A percentile compares a stretch with the other conserved stretches of the same genome.
Conservation (phyloP, 306 rosid genomes). For the Urtica urens region DNA sequence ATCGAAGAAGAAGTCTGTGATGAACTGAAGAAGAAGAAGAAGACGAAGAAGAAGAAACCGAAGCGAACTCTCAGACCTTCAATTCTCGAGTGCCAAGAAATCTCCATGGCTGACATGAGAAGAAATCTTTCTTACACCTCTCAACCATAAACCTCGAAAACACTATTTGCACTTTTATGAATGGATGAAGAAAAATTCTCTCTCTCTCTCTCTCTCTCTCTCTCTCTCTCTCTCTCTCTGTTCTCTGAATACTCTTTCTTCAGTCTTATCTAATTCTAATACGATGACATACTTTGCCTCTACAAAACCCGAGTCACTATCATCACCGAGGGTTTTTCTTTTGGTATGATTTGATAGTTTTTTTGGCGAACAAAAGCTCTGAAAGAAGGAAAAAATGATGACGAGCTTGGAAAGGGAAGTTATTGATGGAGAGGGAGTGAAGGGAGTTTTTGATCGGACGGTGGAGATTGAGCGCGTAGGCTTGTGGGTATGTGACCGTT, state of each 20-base stretch:
- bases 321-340: constrained; percentile 24
- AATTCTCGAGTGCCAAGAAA: constrained; percentile 29
- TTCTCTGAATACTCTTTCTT: constrained; percentile 1
- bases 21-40: constrained; percentile 34
- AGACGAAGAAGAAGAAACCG: constrained; percentile 50
- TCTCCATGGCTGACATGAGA: constrained; percentile 33
- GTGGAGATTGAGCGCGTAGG: constrained; percentile 11
- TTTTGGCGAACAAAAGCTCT: constrained; percentile 22
- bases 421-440: constrained; percentile 22
- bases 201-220: neutral
- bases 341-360: constrained; percentile 29
- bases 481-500: constrained; percentile 64
- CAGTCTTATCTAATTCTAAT: neutral
- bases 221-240: constrained; percentile 5
- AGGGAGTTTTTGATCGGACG: constrained; percentile 46
- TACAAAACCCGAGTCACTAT: constrained; percentile 34
- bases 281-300: constrained; percentile 2
- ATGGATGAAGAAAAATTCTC: neutral
- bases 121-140: constrained; percentile 10
- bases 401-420: neutral
- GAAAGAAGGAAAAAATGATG: neutral
- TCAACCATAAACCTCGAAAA: constrained; percentile 31
- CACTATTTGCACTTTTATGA: constrained; percentile 31
- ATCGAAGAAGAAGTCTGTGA: constrained; percentile 12
- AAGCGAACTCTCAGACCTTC: constrained; percentile 43